phyloP scores from a whole-genome alignment of 2,329 filamentous ascomycete genomes.

The Cladosporium colombiae region DNA sequence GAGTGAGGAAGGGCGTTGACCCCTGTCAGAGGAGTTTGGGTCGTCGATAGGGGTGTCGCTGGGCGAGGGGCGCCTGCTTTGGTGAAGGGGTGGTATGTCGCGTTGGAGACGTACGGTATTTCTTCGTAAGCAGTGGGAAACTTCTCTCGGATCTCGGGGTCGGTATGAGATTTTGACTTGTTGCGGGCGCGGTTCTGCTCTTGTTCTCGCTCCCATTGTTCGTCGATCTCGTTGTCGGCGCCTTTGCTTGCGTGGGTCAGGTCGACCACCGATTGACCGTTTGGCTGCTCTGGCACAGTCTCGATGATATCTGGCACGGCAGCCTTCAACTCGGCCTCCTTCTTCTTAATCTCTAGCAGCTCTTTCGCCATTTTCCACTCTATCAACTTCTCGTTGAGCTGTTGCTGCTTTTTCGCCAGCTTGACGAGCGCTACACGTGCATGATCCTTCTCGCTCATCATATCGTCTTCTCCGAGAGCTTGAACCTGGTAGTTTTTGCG shows the following conservation, averaged over 20 bases:
- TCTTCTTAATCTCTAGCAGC: not conserved
- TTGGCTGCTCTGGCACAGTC: not conserved
- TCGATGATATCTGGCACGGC: too few species aligned
- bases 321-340: not conserved
- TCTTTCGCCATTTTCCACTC: not conserved
- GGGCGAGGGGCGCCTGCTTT: not conserved
- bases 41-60: not conserved
- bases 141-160: not conserved
- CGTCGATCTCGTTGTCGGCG: not conserved
- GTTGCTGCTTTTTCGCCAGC: not conserved
- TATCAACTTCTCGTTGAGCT: not conserved
- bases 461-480: not conserved
- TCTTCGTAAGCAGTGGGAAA: not conserved
- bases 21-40: not conserved
- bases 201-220: conserved; percentile 11
- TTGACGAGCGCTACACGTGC: not conserved
- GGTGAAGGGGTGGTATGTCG: not conserved
- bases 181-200: not conserved
- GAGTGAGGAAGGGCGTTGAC: not conserved
- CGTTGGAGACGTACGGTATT: not conserved
- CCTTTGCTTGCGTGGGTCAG: not conserved
- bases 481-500: conserved; percentile 4
- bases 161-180: not conserved
- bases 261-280: not conserved
- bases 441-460: not conserved